These are phyloP conservation scores for Cryptococcus sp. DNA, from an alignment of 1,284 basidiomycete genomes.

Conservation along the genomic window DNA sequence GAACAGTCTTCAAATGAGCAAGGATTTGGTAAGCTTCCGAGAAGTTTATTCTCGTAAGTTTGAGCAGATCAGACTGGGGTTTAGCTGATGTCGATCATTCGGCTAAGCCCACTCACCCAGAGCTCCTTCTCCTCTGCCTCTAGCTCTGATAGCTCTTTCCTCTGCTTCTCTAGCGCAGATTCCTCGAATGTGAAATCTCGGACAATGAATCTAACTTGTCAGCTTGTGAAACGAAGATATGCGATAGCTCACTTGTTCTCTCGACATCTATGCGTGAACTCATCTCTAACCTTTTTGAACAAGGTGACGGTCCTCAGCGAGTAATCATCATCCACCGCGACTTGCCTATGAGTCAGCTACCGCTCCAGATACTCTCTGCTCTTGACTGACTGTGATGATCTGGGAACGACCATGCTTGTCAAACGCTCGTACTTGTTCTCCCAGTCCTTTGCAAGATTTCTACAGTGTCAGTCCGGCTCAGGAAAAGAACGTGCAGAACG, in stretches of 20 bases:
- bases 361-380: too few relatives aligned
- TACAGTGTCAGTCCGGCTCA: slow-evolving; percentile 40
- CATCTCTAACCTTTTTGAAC: slow-evolving; percentile 87
- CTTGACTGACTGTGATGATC: slow-evolving; percentile 68
- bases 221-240: neutral
- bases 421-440: slow-evolving; percentile 82
- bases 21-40: slow-evolving; percentile 94
- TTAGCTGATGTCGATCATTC: neutral
- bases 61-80: slow-evolving; percentile 84
- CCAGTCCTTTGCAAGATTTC: slow-evolving; percentile 84
- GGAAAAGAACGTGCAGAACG: slow-evolving; percentile 21
- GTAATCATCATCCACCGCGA: slow-evolving; percentile 85
- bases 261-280: slow-evolving; percentile 89
- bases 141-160: slow-evolving; percentile 72
- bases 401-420: slow-evolving; percentile 88
- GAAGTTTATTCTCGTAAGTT: slow-evolving; percentile 90
- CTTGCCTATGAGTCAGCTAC: slow-evolving; percentile 47
- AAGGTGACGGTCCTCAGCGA: slow-evolving; percentile 81
- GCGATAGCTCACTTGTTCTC: slow-evolving; percentile 73
- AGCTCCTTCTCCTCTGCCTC: slow-evolving; percentile 91
- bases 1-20: slow-evolving; percentile 87
- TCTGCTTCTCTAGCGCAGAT: slow-evolving; percentile 74
- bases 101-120: slow-evolving; percentile 62
- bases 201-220: slow-evolving; percentile 66
- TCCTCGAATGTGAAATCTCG: slow-evolving; percentile 94